phyloP scores from a whole-genome alignment of 148 eudicot species.

The Spergularia bocconei region DNA sequence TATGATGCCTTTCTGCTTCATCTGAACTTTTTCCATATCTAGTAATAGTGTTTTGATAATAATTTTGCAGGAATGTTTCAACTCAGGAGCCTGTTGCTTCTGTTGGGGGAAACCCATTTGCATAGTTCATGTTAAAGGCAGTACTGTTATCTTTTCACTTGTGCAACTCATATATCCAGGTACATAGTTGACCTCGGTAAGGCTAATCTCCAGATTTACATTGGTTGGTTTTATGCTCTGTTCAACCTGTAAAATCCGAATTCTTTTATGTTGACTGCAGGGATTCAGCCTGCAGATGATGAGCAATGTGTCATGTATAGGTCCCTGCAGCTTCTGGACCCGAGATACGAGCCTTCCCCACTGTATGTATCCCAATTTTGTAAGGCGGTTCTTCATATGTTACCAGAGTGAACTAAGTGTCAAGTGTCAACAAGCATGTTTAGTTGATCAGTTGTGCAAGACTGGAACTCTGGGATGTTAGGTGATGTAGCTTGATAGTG shows the following conservation, averaged over 20 bases:
- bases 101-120: conserved; percentile 85
- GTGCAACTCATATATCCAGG: conserved; percentile 7
- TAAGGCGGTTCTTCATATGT: conserved; percentile 2
- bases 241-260: not conserved
- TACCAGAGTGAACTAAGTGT: not conserved
- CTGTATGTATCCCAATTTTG: conserved; percentile 13
- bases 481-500: not conserved
- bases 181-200: not conserved
- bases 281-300: conserved; percentile 7
- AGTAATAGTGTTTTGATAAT: not conserved
- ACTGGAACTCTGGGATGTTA: not conserved
- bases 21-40: not conserved
- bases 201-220: not conserved
- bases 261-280: not conserved
- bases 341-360: not conserved
- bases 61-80: conserved; percentile 57
- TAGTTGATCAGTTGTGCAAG: not conserved
- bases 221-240: not conserved
- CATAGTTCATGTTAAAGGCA: conserved; percentile 32
- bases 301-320: not conserved
- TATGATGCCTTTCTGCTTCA: not conserved
- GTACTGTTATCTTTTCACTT: not conserved
- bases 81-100: conserved; percentile 65
- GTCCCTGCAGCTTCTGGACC: not conserved
- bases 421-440: not conserved